These are phyloP conservation scores for Neofusicoccum parvum DNA, from an alignment of 2,329 filamentous ascomycete genomes.

Conservation along the genomic window DNA sequence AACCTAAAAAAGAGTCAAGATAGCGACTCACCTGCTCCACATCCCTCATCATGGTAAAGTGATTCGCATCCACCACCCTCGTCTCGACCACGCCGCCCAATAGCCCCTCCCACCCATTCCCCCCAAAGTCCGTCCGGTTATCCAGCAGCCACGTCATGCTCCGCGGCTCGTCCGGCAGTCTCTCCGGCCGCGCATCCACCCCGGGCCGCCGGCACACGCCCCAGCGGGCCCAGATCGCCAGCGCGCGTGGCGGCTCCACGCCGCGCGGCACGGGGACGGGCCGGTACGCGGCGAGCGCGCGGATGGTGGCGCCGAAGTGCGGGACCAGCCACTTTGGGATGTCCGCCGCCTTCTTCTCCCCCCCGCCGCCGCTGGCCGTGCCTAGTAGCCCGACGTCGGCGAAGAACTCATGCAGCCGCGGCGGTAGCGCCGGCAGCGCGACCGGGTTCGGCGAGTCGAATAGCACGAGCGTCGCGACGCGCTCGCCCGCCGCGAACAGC, in stretches of 20 bases:
- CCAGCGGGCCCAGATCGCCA: slow-evolving; percentile 50
- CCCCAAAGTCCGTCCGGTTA: slow-evolving; percentile 50
- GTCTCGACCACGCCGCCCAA: slow-evolving; percentile 33
- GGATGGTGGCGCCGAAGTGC: slow-evolving; percentile 55
- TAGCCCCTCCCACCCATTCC: slow-evolving; percentile 51
- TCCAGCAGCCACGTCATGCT: slow-evolving; percentile 54
- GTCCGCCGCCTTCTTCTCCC: slow-evolving; percentile 36
- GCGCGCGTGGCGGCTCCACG: slow-evolving; percentile 42
- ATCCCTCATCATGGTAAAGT: slow-evolving; percentile 44
- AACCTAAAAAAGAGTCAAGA: too few species aligned
- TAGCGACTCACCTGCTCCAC: too few species aligned
- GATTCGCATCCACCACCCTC: slow-evolving; percentile 40
- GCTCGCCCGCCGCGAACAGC: slow-evolving; percentile 27
- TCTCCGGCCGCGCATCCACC: slow-evolving; percentile 37
- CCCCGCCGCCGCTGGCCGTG: slow-evolving; percentile 21
- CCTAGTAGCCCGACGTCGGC: slow-evolving; percentile 51
- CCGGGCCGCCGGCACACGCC: slow-evolving; percentile 43
- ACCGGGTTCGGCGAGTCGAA: slow-evolving; percentile 34
- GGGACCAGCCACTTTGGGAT: slow-evolving; percentile 48
- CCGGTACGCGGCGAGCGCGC: slow-evolving; percentile 48
- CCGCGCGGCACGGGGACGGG: slow-evolving; percentile 28
- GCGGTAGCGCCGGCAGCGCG: slow-evolving; percentile 64
- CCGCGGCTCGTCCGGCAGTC: slow-evolving; percentile 45
- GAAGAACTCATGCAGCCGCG: slow-evolving; percentile 53
- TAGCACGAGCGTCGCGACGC: slow-evolving; percentile 31